Evolutionary conservation across 2,329 filamentous ascomycete genomes (phyloP), one percentile per base, ranked within the genome.

Genomic region (Capronia coronata): DNA sequence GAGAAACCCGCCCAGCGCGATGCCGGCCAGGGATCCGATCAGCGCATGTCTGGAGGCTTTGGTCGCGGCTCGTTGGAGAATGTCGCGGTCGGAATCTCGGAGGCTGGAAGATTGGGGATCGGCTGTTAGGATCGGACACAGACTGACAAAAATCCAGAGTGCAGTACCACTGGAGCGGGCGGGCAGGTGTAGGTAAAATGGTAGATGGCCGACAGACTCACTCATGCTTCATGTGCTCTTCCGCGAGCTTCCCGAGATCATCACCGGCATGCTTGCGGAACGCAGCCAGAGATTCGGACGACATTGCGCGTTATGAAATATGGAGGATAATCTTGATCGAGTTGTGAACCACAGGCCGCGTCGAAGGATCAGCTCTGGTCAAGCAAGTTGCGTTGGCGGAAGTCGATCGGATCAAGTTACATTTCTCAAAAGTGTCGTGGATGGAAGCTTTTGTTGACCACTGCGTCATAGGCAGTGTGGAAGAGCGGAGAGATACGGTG

Each of bases 221-320:
- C 69, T 82, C 78, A 51, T 80, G 71, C 57, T 81, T 68, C 48
- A 80, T 62, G 62, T 82, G 79, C 55, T 79, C 66, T 53, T 80
- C 75, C 14, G 78, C 79, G 2, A 83, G 72, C 43, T 68, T 67
- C 37, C 65, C 65, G 13, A 82, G 72, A 50, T 82, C 78, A 13
- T 74, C 68, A 32, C 67, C 67, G 39, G 71, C 63, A 42, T 64
- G 67, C 52, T 67, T 71, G 45, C 75, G 72, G 58, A 76, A 64
- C 30, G 71, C 59, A 13, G 75, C 72, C 42, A 77, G 62, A 2
- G 72, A 71, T 51, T 77, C 71, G 40, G 68, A 62, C 53, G 67
- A 70, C 56, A 59, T 59, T 7, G 38, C 49, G 21, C 18, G n/a
- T n/a, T n/a, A n/a, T n/a, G 8, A 14, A 10, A 16, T 27, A 2